These are phyloP conservation scores for Xanthoconium purpureum DNA, from an alignment of 768 basidiomycete species.

Conservation along the genomic window DNA sequence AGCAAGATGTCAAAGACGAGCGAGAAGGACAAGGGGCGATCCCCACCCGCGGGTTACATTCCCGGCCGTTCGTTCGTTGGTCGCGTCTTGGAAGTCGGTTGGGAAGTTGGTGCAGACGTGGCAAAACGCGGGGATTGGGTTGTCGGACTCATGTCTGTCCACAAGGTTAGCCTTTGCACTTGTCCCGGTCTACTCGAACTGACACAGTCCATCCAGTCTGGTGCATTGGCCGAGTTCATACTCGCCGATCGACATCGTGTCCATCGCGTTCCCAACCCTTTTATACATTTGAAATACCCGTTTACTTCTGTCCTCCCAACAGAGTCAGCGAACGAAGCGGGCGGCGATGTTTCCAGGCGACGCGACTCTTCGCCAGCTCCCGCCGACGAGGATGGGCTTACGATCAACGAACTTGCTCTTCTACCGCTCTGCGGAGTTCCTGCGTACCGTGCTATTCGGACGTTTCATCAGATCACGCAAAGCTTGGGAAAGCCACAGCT, in stretches of 20 bases:
- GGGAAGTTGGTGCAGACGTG: slow-evolving; percentile 51
- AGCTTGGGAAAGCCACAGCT: slow-evolving; percentile 23
- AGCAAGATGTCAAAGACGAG: slow-evolving; percentile 15
- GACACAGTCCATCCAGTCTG: slow-evolving; percentile 49
- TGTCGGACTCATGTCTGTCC: slow-evolving; percentile 71
- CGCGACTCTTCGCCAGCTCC: slow-evolving; percentile 9
- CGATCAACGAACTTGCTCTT: slow-evolving; percentile 74
- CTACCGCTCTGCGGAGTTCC: slow-evolving; percentile 75
- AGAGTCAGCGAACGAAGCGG: slow-evolving; percentile 7
- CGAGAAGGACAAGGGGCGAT: slow-evolving; percentile 27
- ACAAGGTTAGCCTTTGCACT: slow-evolving; percentile 56
- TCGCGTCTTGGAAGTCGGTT: slow-evolving; percentile 76
- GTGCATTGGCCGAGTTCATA: slow-evolving; percentile 87
- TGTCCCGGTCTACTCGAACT: slow-evolving; percentile 5
- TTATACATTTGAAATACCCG: slow-evolving; percentile 33
- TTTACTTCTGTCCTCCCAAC: slow-evolving; percentile 15
- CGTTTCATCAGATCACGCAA: slow-evolving; percentile 43
- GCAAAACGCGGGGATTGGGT: slow-evolving; percentile 84
- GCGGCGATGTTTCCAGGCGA: slow-evolving; percentile 8
- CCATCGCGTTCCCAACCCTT: slow-evolving; percentile 66
- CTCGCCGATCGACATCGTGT: slow-evolving; percentile 76
- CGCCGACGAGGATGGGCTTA: slow-evolving; percentile 26
- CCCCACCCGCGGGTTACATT: slow-evolving; percentile 59
- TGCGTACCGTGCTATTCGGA: slow-evolving; percentile 80
- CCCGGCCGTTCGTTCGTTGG: slow-evolving; percentile 89